These are phyloP conservation scores for Sugiyamaella qingdaonensis DNA, from an alignment of 805 yeast species.

Conservation along the genomic window DNA sequence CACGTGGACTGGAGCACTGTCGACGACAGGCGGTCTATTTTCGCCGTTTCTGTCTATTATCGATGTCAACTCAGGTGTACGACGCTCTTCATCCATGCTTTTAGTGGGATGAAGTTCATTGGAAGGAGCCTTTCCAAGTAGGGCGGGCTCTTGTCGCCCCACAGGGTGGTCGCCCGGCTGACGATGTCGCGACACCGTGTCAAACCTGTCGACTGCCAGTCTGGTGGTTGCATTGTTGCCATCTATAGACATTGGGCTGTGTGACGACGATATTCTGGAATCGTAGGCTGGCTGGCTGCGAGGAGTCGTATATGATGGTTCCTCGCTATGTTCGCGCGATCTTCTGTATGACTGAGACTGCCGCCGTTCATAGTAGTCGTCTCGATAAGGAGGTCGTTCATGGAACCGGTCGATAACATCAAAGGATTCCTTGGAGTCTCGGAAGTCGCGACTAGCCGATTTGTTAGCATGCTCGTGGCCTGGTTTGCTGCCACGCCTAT, in stretches of 20 bases:
- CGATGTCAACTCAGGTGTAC: no score
- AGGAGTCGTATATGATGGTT: neutral
- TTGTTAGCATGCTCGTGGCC: neutral
- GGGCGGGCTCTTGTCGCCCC: no score
- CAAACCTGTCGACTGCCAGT: no score
- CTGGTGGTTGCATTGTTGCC: neutral
- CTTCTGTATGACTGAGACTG: neutral
- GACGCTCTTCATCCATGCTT: no score
- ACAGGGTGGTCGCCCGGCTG: no score
- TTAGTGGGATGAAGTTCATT: no score
- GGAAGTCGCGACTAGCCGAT: constrained; percentile 3
- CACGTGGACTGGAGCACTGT: no score
- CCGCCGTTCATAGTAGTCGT: constrained; percentile 2
- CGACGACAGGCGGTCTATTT: no score
- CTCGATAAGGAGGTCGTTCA: constrained; percentile 2
- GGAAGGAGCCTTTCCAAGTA: no score
- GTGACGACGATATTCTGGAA: neutral
- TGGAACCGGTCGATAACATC: neutral
- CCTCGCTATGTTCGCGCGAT: constrained; percentile 6
- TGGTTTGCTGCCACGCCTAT: neutral
- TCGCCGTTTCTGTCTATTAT: no score
- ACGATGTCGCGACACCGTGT: no score
- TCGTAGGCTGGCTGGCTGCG: neutral
- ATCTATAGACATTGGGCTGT: neutral
- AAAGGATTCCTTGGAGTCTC: constrained; percentile 1